phyloP scores from a whole-genome alignment of 768 basidiomycete species.

The Psilocybe cubensis region DNA sequence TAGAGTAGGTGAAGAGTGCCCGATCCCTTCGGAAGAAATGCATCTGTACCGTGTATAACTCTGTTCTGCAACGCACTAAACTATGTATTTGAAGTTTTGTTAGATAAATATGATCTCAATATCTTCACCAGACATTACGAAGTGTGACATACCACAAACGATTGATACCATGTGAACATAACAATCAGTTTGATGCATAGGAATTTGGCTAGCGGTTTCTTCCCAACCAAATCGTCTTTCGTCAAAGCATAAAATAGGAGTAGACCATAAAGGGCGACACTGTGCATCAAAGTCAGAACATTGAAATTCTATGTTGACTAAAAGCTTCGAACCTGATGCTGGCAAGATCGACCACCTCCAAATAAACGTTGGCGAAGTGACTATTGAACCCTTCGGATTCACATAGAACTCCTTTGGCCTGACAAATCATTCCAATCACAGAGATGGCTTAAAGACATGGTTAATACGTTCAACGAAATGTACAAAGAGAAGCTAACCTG shows the following conservation, averaged over 20 bases:
- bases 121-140: background rate
- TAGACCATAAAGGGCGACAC: constrained; percentile 86
- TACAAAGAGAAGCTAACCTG: constrained; percentile 30
- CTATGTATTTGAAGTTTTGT: constrained; percentile 33
- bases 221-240: constrained; percentile 73
- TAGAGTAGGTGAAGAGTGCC: background rate
- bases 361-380: constrained; percentile 69
- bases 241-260: constrained; percentile 84
- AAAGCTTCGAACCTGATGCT: constrained; percentile 68
- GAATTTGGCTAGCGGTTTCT: constrained; percentile 84
- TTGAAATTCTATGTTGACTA: background rate
- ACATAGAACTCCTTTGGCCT: constrained; percentile 73
- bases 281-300: constrained; percentile 27
- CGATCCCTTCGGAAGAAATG: background rate
- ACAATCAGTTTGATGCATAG: constrained; percentile 86
- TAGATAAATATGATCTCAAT: background rate
- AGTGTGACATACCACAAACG: constrained; percentile 58
- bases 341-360: constrained; percentile 75
- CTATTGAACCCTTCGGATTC: constrained; percentile 59
- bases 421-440: constrained; percentile 78
- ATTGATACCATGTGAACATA: constrained; percentile 89
- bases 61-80: constrained; percentile 67
- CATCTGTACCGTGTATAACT: constrained; percentile 65
- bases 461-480: constrained; percentile 37
- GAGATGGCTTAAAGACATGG: constrained; percentile 71